phyloP scores from a whole-genome alignment of 169 alveolate genomes.

The Cryptosporidium ubiquitum region DNA sequence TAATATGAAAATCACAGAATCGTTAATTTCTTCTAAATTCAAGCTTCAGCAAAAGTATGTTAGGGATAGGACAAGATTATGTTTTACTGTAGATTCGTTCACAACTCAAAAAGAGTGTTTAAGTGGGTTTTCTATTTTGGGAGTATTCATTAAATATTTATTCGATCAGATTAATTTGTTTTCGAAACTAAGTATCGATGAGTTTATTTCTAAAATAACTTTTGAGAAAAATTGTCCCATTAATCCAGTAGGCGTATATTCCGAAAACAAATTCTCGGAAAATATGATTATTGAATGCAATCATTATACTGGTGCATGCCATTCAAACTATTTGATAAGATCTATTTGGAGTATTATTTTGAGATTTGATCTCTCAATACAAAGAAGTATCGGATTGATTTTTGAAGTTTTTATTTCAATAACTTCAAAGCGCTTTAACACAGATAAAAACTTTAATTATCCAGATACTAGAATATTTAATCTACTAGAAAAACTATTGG shows the following conservation, averaged over 20 bases:
- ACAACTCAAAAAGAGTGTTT: constrained; percentile 64
- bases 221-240: not conserved
- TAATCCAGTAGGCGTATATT: not conserved
- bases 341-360: constrained; percentile 27
- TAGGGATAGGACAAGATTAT: constrained; percentile 60
- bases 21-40: constrained; percentile 39
- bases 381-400: constrained; percentile 53
- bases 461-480: not conserved
- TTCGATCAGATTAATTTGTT: constrained; percentile 13
- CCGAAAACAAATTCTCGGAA: not conserved
- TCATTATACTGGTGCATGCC: not conserved
- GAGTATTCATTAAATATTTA: constrained; percentile 6
- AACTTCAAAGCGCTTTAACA: not conserved
- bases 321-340: not conserved
- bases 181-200: not conserved
- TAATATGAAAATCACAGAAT: constrained; percentile 51
- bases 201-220: not conserved
- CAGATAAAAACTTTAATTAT: not conserved
- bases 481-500: not conserved
- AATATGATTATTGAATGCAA: not conserved
- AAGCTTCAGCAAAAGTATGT: constrained; percentile 64
- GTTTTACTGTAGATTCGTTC: constrained; percentile 63
- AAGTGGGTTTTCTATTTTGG: constrained; percentile 50
- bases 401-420: constrained; percentile 63
- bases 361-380: constrained; percentile 63